Percentiles rank a stretch among this genome's conserved stretches.
These are phyloP conservation scores for Choanephora cucurbitarum DNA, from an alignment of 371 early-diverging fungal genomes.

Conservation along the genomic window DNA sequence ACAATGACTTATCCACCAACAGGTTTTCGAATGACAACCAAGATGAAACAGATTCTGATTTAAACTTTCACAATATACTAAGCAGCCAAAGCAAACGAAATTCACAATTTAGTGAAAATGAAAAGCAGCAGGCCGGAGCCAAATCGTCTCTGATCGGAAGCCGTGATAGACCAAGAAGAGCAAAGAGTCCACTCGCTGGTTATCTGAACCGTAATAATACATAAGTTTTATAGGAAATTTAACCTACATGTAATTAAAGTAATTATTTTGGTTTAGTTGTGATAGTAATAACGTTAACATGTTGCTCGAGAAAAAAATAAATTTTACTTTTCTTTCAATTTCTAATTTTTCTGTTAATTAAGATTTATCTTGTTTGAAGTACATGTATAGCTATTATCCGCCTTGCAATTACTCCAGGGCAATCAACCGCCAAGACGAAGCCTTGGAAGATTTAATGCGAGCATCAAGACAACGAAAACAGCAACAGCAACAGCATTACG, in stretches of 20 bases:
- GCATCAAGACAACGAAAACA: conserved; percentile 5
- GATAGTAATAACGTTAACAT: neutral
- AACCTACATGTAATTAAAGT: neutral
- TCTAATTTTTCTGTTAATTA: neutral
- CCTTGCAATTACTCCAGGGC: neutral
- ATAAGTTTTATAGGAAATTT: neutral
- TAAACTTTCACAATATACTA: conserved; percentile 10
- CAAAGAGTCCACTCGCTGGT: conserved; percentile 20
- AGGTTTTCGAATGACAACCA: neutral
- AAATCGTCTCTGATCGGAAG: conserved; percentile 24
- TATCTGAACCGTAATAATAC: conserved; percentile 21
- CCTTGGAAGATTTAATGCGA: conserved; percentile 6
- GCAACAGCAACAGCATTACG: neutral
- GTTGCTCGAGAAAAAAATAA: neutral
- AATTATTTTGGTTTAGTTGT: neutral
- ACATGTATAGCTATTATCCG: neutral
- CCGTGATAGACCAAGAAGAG: conserved; percentile 19
- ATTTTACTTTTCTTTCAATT: neutral
- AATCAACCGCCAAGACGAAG: conserved; percentile 9
- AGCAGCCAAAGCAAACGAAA: conserved; percentile 10
- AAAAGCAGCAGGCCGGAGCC: neutral
- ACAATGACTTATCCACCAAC: neutral
- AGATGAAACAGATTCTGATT: neutral
- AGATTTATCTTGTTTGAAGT: neutral
- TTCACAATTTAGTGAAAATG: neutral